Evolutionary conservation across 2,329 filamentous ascomycete species (phyloP), one percentile per base, ranked within the genome.

Genomic region (Fusarium metavorans): DNA sequence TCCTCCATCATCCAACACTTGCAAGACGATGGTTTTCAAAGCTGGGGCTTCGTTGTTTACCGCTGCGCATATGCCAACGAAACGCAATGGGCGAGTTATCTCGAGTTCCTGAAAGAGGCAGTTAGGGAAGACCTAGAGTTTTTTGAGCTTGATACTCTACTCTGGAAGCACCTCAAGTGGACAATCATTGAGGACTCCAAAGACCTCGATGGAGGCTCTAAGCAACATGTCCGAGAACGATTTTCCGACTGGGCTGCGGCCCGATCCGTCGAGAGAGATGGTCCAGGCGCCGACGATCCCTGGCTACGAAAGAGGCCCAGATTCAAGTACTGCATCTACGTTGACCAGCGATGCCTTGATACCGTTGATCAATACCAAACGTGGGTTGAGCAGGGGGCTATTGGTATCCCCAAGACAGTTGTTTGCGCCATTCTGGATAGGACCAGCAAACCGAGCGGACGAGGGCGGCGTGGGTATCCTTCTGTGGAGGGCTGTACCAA

Each of bases 101-200:
- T 74, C 13, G 72, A 72, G 5, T 70, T 75, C 48, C 8, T 75
- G 0, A 72, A 70, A 9, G 54, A 56, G 37, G n/a, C 62, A 9
- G 62, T 75, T 1, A 56, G 71, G 5, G 9, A 45, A 2, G 1
- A 45, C 0, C 57, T 74, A 0, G 14, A 64, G 5, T 18, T 5
- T 1, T 2, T 11, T 2, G 64, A 72, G 7, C 58, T 74, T 1
- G 48, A 25, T 0, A 25, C 57, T 0, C 61, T 72, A 0, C 45
- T 74, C 2, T 48, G n/a, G 18, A 45, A 45, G 1, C 56, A 65
- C 8, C 8, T 71, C 0, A n/a, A 75, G 30, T 75, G 70, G 73
- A 34, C 23, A 0, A 39, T 68, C 2, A 50, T 75, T 3, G 63
- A 75, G 20, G 60, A 73, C 11, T 20, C 6, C 0, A 8, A 52